Evolutionary conservation across 2,329 filamentous ascomycete species (phyloP).

Genomic region (Curvularia eragrostidis): DNA sequence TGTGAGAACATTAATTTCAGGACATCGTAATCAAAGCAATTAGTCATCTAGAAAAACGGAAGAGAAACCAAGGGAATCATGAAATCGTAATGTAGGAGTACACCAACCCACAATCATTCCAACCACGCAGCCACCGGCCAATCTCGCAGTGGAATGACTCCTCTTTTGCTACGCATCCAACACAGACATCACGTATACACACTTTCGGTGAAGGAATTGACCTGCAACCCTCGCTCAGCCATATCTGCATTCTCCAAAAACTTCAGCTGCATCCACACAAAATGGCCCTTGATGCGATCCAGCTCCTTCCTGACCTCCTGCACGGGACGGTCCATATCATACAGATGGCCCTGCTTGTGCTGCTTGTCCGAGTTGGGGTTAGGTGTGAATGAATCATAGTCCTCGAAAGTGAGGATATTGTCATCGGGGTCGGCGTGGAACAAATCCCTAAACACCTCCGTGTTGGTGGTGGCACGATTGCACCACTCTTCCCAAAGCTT

Average conservation of each 20-base stretch:
- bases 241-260: conserved; percentile 85
- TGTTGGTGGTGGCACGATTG: conserved; percentile 71
- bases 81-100: not conserved
- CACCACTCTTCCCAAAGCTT: conserved; percentile 72
- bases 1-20: not conserved
- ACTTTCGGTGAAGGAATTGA: conserved; percentile 88
- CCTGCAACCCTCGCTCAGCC: conserved; percentile 85
- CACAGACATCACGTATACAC: conserved; percentile 66
- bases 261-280: conserved; percentile 94
- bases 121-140: no score
- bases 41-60: not conserved
- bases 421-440: conserved; percentile 92
- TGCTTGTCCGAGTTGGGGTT: conserved; percentile 63
- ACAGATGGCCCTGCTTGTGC: conserved; percentile 81
- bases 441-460: conserved; percentile 75
- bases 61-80: not conserved
- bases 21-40: not conserved
- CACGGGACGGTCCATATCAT: conserved; percentile 69
- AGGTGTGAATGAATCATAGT: conserved; percentile 79
- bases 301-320: conserved; percentile 77
- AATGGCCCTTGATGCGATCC: conserved; percentile 80
- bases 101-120: not conserved
- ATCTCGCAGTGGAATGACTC: not conserved
- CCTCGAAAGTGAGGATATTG: conserved; percentile 84
- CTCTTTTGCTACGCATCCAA: not conserved